Conservation (phyloP, 148 eudicot genomes). For the Rheum nobile region DNA sequence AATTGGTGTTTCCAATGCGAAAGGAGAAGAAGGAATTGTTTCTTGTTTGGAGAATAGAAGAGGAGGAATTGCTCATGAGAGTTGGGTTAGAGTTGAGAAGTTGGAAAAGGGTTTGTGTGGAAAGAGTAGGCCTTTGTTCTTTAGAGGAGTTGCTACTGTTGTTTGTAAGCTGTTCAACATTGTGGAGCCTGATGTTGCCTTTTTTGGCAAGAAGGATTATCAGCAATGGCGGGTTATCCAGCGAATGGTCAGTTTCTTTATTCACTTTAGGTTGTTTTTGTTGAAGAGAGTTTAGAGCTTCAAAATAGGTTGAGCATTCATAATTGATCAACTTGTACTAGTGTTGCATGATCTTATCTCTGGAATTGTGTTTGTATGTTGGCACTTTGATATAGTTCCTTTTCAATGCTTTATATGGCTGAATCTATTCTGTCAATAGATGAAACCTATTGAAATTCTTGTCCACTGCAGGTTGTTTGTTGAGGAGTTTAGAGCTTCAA, state of each 20-base stretch:
- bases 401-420: too few relatives aligned
- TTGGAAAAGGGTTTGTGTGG: constrained; percentile 92
- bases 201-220: constrained; percentile 97
- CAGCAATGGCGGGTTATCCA: constrained; percentile 75
- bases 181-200: constrained; percentile 84
- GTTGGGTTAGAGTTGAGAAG: constrained; percentile 73
- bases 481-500: neutral
- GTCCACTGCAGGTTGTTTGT: neutral
- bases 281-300: neutral
- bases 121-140: constrained; percentile 80
- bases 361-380: too few relatives aligned
- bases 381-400: too few relatives aligned
- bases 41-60: constrained; percentile 54
- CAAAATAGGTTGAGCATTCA: neutral
- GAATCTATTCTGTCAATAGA: too few relatives aligned
- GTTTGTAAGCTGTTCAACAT: constrained; percentile 75
- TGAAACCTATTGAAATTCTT: too few relatives aligned
- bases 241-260: constrained; percentile 50
- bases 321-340: neutral
- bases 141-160: constrained; percentile 83
- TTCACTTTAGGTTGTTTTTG: neutral
- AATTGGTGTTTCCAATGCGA: neutral
- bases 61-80: constrained; percentile 55
- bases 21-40: constrained; percentile 16
- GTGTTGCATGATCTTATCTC: too few relatives aligned